Evolutionary conservation across 495 filamentous ascomycete genomes (phyloP).

Genomic region (Penicillium longicatenatum): DNA sequence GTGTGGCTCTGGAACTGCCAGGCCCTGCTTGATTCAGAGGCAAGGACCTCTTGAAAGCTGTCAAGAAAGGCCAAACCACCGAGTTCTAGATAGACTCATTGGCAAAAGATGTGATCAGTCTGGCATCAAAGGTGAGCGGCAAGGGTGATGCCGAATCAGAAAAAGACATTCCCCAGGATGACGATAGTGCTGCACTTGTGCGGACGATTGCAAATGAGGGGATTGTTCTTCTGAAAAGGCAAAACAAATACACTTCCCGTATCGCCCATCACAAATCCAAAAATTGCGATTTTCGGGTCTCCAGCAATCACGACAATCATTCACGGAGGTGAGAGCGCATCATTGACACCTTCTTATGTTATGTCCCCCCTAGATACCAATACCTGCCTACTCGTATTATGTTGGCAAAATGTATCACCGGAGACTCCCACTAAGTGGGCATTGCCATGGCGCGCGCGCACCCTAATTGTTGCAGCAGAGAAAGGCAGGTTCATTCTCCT

Average conservation of each 20-base stretch:
- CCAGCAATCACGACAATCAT: conserved; percentile 5
- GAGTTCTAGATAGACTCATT: neutral
- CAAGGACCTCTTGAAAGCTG: neutral
- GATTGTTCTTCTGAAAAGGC: conserved; percentile 13
- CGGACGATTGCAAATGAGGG: conserved; percentile 2
- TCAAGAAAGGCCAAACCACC: neutral
- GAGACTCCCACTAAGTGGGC: too few relatives aligned
- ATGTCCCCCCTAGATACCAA: too few relatives aligned
- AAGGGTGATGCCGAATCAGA: neutral
- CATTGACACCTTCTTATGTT: conserved; percentile 1
- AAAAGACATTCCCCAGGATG: neutral
- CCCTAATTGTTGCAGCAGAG: too few relatives aligned
- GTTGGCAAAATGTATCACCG: too few relatives aligned
- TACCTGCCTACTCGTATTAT: too few relatives aligned
- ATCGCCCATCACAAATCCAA: neutral
- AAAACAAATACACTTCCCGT: conserved; percentile 4
- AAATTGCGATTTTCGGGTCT: conserved; percentile 6
- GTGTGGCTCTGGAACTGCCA: conserved; percentile 9
- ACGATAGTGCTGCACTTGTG: neutral
- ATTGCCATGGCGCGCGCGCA: too few relatives aligned
- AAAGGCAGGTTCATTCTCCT: too few relatives aligned
- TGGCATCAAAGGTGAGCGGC: neutral
- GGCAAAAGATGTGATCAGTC: neutral
- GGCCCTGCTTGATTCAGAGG: conserved; percentile 7
- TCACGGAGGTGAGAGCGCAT: conserved; percentile 4